These are phyloP conservation scores for Aspergillus tamarii DNA, from an alignment of 2,329 filamentous ascomycete species.

Conservation along the genomic window DNA sequence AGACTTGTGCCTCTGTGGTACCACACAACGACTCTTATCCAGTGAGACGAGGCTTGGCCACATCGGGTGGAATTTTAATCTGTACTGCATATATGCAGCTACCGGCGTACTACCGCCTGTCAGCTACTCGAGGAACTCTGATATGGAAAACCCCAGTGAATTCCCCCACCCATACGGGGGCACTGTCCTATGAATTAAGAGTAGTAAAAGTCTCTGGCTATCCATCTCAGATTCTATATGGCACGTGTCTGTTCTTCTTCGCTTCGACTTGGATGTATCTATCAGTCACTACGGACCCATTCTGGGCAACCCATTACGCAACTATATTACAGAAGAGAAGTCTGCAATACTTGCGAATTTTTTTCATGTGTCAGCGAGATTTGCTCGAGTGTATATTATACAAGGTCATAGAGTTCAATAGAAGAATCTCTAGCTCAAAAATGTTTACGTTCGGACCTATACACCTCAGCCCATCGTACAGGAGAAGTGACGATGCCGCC, in stretches of 20 bases:
- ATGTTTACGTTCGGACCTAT: constrained; percentile 16
- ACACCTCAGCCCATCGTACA: constrained; percentile 20
- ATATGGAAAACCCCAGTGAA: background rate
- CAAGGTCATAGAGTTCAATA: background rate
- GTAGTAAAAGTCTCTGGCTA: background rate
- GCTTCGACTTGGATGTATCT: background rate
- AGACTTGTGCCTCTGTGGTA: background rate
- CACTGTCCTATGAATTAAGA: background rate
- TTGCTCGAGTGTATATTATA: background rate
- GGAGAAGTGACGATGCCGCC: constrained; percentile 36
- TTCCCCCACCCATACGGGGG: background rate
- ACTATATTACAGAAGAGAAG: background rate
- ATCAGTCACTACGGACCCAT: background rate
- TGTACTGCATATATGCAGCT: background rate
- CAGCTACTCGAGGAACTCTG: background rate
- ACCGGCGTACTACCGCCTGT: background rate
- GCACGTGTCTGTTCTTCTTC: background rate
- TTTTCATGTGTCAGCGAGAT: background rate
- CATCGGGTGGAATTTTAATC: background rate
- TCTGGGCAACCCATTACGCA: background rate
- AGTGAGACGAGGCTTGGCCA: background rate
- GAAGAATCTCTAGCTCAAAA: background rate
- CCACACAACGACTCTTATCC: background rate
- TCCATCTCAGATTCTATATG: background rate
- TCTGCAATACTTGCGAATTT: background rate